Base-by-base conservation (phyloP, 2,329 filamentous ascomycete species). In the Achaetomium macrosporum region DNA sequence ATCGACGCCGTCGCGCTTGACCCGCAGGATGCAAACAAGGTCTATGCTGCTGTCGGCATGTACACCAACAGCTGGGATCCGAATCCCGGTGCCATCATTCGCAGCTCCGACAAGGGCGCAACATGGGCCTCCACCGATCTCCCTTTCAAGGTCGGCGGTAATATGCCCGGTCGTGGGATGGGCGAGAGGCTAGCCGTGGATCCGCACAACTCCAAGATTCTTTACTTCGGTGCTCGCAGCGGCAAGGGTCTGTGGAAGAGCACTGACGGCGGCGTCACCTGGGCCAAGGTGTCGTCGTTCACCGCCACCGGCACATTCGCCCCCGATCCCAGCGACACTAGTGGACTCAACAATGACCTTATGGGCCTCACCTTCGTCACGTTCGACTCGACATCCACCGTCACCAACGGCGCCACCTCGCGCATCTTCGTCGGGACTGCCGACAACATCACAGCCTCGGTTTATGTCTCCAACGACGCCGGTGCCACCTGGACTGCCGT, bases 61-160 rank as follows among this genome's bases (percentile, higher is more conserved):
- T 83, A 83, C 63, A 83, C 78, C n/a, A 82, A 77, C 61, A 68
- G 68, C 56, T 82, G 78, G 78, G 80, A 83, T 52, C 77, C 79
- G 1, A 78, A 76, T 50, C 71, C 74, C 5, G 79, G 78, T 8
- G 69, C 76, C 8, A 80, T 83, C 36, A 72, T 80, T 31, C 72
- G 74, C 29, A 81, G 76, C 9, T 75, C 71, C 9, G 77, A 83
- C 58, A 69, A 73, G 58, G 80, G 80, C 1, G 66, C 64, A 3
- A 81, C 78, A 1, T 83, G 77, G 76, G 60, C 68, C 1, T 68
- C 71, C 17, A 73, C 76, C 0, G 66, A 68, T 6, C 69, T 83
- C 0, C 71, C 76, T 2, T 83, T 83, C 69, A 83, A 83, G 62
- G 76, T 81, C 42, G 79, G 79, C 8, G 79, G 79, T 0, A 83